Conservation (phyloP, 495 filamentous ascomycete species). For the Cudoniella acicularis region DNA sequence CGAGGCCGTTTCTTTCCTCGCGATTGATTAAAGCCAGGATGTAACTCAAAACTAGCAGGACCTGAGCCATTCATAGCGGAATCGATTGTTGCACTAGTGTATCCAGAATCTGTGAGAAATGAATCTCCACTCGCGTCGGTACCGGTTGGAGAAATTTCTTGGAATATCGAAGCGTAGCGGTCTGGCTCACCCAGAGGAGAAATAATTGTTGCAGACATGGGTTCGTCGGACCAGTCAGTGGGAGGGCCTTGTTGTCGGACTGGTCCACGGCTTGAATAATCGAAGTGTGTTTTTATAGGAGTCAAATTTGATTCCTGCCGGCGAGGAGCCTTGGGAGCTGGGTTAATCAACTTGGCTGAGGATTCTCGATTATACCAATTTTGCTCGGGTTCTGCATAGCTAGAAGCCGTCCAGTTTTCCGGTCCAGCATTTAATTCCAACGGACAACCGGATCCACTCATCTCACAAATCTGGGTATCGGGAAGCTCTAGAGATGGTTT, state of each 20-base stretch:
- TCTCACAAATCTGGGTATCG: conserved; percentile 20
- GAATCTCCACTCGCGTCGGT: conserved; percentile 17
- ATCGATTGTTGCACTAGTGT: conserved; percentile 18
- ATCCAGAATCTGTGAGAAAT: conserved; percentile 24
- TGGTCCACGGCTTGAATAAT: neutral
- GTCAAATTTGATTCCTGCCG: conserved; percentile 17
- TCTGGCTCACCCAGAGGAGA: conserved; percentile 18
- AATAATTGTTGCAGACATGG: conserved; percentile 9
- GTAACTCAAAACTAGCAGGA: conserved; percentile 1
- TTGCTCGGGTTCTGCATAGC: conserved; percentile 14
- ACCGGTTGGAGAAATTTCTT: conserved; percentile 22
- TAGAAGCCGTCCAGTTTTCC: conserved; percentile 11
- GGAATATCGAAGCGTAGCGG: conserved; percentile 1
- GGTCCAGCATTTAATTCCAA: conserved; percentile 3
- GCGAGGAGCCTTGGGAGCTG: neutral
- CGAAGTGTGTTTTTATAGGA: conserved; percentile 5
- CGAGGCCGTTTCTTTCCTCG: conserved; percentile 8
- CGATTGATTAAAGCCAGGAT: neutral
- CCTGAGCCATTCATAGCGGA: conserved; percentile 7
- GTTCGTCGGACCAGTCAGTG: conserved; percentile 1
- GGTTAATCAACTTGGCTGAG: neutral
- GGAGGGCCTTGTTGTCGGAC: neutral
- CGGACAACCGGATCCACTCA: conserved; percentile 14
- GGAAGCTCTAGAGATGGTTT: conserved; percentile 17
- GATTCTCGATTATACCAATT: conserved; percentile 8